These are phyloP conservation scores for Penicillium ochrochloron DNA, from an alignment of 495 filamentous ascomycete species.

Conservation along the genomic window DNA sequence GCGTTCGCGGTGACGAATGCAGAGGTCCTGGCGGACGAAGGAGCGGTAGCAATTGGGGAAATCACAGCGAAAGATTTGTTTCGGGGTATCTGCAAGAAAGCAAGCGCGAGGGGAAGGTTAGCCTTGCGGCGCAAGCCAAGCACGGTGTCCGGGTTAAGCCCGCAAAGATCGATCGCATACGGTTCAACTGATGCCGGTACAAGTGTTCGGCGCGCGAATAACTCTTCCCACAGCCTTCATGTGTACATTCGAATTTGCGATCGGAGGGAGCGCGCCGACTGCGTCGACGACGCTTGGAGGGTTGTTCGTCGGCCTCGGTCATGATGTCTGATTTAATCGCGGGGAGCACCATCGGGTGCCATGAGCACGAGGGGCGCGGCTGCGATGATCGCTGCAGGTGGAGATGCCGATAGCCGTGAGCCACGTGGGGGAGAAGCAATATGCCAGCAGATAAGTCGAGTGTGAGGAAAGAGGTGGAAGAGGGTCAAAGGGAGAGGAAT, in stretches of 20 bases:
- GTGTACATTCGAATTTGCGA: slow-evolving; percentile 93
- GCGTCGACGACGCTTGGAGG: slow-evolving; percentile 37
- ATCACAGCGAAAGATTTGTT: slow-evolving; percentile 95
- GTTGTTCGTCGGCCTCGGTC: slow-evolving; percentile 32
- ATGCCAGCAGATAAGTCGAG: background rate
- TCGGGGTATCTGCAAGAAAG: slow-evolving; percentile 66
- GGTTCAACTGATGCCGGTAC: slow-evolving; percentile 95
- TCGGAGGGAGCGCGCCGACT: slow-evolving; percentile 76
- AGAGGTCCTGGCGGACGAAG: slow-evolving; percentile 94
- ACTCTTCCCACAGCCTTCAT: slow-evolving; percentile 89
- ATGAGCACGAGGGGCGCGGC: slow-evolving; percentile 19
- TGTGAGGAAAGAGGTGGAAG: background rate
- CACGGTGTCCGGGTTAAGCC: background rate
- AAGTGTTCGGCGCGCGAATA: slow-evolving; percentile 97
- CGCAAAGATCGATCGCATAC: slow-evolving; percentile 51
- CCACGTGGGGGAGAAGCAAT: slow-evolving; percentile 17
- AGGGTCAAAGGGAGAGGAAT: background rate
- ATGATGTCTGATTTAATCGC: slow-evolving; percentile 28
- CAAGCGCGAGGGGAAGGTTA: background rate
- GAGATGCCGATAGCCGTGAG: slow-evolving; percentile 1
- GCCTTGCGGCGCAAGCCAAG: background rate
- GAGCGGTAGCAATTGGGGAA: slow-evolving; percentile 88
- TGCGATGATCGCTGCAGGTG: slow-evolving; percentile 9
- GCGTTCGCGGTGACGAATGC: slow-evolving; percentile 89
- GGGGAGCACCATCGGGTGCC: slow-evolving; percentile 31